phyloP scores from a whole-genome alignment of 73 alveolate species.

The Paramecium primaurelia region DNA sequence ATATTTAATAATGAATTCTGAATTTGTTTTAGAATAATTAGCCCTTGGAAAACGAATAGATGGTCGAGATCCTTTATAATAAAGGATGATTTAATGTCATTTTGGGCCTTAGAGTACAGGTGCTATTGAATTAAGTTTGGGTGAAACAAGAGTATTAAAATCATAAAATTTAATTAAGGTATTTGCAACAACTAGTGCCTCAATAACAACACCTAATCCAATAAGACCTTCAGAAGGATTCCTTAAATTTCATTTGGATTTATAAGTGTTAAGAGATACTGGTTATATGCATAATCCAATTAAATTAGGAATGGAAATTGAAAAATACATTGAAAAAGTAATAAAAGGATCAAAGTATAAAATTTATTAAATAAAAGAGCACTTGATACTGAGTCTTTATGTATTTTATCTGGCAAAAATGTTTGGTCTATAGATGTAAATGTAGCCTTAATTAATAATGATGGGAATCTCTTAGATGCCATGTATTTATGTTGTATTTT shows the following conservation, averaged over 20 bases:
- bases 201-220: constrained; percentile 65
- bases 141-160: constrained; percentile 57
- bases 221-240: constrained; percentile 76
- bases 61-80: constrained; percentile 67
- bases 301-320: constrained; percentile 70
- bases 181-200: constrained; percentile 62
- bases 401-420: constrained; percentile 68
- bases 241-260: constrained; percentile 69
- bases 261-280: constrained; percentile 62
- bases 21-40: constrained; percentile 7
- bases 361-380: constrained; percentile 59
- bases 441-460: constrained; percentile 66
- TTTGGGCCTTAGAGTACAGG: constrained; percentile 71
- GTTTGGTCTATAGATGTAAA: constrained; percentile 76
- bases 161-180: constrained; percentile 21
- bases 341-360: constrained; percentile 64
- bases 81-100: constrained; percentile 60
- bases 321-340: constrained; percentile 70
- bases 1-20: constrained; percentile 28
- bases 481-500: constrained; percentile 66
- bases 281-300: constrained; percentile 54
- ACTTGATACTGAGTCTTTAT: constrained; percentile 72
- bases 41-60: constrained; percentile 66
- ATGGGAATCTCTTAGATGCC: constrained; percentile 80
- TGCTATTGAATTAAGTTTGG: constrained; percentile 59